Base-by-base conservation (phyloP, 768 basidiomycete species). In the Tricholoma furcatifolium region DNA sequence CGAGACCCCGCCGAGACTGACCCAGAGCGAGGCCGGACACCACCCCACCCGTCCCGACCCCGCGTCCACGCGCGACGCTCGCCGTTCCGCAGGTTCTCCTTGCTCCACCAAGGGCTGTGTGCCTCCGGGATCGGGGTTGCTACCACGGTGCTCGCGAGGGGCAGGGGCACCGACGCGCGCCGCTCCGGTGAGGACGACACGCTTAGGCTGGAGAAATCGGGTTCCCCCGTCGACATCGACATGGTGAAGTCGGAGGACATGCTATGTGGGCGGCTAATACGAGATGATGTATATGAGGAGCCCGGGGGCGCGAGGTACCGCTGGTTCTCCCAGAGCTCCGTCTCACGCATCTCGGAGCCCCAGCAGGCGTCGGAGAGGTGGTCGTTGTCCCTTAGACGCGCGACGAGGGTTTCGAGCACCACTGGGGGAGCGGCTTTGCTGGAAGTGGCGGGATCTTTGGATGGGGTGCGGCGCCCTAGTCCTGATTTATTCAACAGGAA, bases 311-410 rank as follows among this genome's bases (percentile, higher is more conserved):
- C 17, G 14, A 78, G 85, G 15, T 27, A 27, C 7, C 91, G 75
- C 64, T 92, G 88, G 67, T 91, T 93, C 73, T 93, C 91, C 74
- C 81, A 92, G 20, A 92, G 63, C 65, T 89, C 87, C 14, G 92
- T 87, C 31, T 83, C 78, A 5, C 80, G 66, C 69, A 85, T 75
- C 62, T 86, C 81, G 2, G 84, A 73, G 0, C 68, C 71, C 88
- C 88, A 91, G 40, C 80, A 81, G 24, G 62, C 67, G 61, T 91
- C 86, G 6, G 75, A 72, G 3, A 93, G 76, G 10, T 70, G 73
- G 56, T 91, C 86, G 56, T 93, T 73, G 58, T 92, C 87, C 18
- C 84, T 60, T 1, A 83, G 39, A 5, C 77, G 71, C 51, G 73
- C 72, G 15, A 70, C 32, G 15, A 67, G 49, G 45, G 62, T 70